Evolutionary conservation across 2,329 filamentous ascomycete genomes (phyloP).

Genomic region (Xylariaceae sp.): DNA sequence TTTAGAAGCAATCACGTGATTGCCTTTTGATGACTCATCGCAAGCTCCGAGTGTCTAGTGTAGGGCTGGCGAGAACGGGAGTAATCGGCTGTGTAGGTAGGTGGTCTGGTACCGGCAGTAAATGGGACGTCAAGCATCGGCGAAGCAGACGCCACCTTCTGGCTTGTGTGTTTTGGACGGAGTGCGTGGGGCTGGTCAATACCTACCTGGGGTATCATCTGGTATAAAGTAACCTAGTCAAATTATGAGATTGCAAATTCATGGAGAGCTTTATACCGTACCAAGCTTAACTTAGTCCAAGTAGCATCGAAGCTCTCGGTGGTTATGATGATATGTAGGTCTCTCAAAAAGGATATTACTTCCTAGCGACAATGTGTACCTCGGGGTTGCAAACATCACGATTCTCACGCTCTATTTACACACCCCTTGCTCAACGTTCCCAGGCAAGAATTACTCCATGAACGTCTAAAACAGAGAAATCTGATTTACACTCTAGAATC

Average conservation of each 20-base stretch:
- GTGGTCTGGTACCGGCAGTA: no score
- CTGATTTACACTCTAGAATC: conserved; percentile 43
- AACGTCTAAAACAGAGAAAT: conserved; percentile 33
- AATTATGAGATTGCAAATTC: not conserved
- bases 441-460: conserved; percentile 22
- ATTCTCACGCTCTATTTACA: conserved; percentile 15
- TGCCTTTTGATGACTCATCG: no score
- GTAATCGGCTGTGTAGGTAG: no score
- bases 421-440: conserved; percentile 6
- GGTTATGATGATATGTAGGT: not conserved
- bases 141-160: no score
- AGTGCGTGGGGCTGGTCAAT: conserved; percentile 7
- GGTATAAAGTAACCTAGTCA: not conserved
- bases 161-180: not conserved
- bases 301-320: not conserved
- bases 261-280: not conserved
- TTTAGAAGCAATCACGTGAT: no score
- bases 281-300: not conserved
- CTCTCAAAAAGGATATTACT: not conserved
- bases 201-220: not conserved
- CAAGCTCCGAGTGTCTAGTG: no score
- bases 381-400: conserved; percentile 11
- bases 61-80: no score
- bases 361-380: not conserved
- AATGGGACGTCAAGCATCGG: no score